Evolutionary conservation across 192 early-diverging fungal species (phyloP).

Genomic region (Coemansia sp.): DNA sequence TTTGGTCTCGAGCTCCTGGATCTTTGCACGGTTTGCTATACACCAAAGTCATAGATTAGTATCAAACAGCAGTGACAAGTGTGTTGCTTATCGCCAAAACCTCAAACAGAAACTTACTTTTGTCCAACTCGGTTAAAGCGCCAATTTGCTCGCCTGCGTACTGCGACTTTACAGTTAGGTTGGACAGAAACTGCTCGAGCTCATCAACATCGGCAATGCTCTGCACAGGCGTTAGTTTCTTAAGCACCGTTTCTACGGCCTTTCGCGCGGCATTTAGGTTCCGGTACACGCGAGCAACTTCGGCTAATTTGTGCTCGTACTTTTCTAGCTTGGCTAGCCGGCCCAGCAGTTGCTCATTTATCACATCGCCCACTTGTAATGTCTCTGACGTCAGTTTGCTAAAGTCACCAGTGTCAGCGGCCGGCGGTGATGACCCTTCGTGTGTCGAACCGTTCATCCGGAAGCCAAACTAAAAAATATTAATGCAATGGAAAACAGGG

Average conservation of each 20-base stretch:
- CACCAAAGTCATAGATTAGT: not conserved
- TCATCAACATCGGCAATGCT: conserved; percentile 55
- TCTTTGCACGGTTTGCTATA: conserved; percentile 30
- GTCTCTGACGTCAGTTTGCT: conserved; percentile 25
- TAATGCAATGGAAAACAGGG: not conserved
- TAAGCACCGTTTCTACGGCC: conserved; percentile 42
- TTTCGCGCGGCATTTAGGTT: conserved; percentile 51
- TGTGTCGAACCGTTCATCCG: conserved; percentile 8
- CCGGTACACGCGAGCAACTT: conserved; percentile 51
- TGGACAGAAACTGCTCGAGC: conserved; percentile 48
- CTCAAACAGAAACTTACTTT: conserved; percentile 2
- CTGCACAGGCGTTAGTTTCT: conserved; percentile 44
- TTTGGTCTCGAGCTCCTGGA: conserved; percentile 26
- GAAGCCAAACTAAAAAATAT: not conserved
- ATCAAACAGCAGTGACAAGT: not conserved
- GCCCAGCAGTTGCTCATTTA: conserved; percentile 24
- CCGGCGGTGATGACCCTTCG: not conserved
- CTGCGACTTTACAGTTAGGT: conserved; percentile 47
- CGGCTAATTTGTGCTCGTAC: conserved; percentile 52
- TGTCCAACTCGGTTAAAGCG: conserved; percentile 47
- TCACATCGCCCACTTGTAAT: conserved; percentile 25
- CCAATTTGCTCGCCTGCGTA: conserved; percentile 53
- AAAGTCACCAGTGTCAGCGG: not conserved
- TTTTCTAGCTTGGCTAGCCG: conserved; percentile 46
- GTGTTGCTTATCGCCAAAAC: not conserved